A percentile compares a stretch with the other conserved stretches of the same genome.
These are phyloP conservation scores for Flaveria robusta DNA, from an alignment of 129 eudicot species.

Conservation along the genomic window DNA sequence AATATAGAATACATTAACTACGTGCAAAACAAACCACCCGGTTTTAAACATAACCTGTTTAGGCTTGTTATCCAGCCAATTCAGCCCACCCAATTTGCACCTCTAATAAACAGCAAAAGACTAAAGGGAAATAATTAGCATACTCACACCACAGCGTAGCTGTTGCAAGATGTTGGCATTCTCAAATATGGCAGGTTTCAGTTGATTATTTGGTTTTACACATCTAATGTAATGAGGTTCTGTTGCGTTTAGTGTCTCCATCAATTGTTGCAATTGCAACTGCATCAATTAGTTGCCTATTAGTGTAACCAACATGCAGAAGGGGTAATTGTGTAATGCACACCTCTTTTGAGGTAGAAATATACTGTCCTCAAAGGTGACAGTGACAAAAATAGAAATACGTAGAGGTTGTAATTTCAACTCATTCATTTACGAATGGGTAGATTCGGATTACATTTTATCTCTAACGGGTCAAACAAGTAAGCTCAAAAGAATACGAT, in stretches of 20 bases:
- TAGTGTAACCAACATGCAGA: slow-evolving; percentile 26
- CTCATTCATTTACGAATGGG: not conserved
- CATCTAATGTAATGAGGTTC: slow-evolving; percentile 96
- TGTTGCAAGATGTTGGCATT: slow-evolving; percentile 90
- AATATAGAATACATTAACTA: not conserved
- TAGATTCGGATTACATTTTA: not conserved
- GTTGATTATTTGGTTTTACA: slow-evolving; percentile 95
- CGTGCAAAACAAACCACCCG: not conserved
- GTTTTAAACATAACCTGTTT: not conserved
- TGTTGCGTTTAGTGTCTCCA: slow-evolving; percentile 92
- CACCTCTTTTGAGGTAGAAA: not conserved
- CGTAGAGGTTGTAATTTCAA: not conserved
- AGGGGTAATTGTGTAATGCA: slow-evolving; percentile 6
- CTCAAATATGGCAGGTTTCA: slow-evolving; percentile 92
- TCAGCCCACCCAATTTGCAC: slow-evolving; percentile 5
- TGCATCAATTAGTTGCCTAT: slow-evolving; percentile 41
- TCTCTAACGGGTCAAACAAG: not conserved
- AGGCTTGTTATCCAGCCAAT: slow-evolving; percentile 16
- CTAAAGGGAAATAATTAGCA: not conserved
- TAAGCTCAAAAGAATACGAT: not conserved
- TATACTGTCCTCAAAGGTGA: slow-evolving; percentile 1
- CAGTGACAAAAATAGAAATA: not conserved
- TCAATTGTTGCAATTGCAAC: slow-evolving; percentile 90
- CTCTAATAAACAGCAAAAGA: not conserved
- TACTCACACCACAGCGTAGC: slow-evolving; percentile 98